Conservation (phyloP, 257 asterid genomes). For the Primulina tabacum region DNA sequence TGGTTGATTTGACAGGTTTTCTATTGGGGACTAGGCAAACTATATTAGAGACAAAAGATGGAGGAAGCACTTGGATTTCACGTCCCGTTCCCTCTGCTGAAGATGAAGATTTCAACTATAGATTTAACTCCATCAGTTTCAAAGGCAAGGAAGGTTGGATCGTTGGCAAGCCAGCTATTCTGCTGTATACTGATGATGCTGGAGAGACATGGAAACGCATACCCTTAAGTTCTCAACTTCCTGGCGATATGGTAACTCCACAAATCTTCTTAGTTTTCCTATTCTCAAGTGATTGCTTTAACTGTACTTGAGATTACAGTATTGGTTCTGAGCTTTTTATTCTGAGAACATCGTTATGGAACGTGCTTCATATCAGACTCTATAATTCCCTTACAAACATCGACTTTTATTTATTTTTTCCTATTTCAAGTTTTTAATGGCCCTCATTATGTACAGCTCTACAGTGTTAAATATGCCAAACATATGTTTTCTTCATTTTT, state of each 20-base stretch:
- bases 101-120: constrained; percentile 91
- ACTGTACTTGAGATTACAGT: not conserved
- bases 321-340: not conserved
- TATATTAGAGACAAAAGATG: constrained; percentile 88
- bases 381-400: not conserved
- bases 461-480: not conserved
- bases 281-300: not conserved
- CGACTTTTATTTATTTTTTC: not conserved
- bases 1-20: constrained; percentile 55
- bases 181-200: constrained; percentile 80
- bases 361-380: not conserved
- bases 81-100: constrained; percentile 90
- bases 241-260: constrained; percentile 78
- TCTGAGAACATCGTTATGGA: not conserved
- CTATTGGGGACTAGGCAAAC: constrained; percentile 89
- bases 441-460: not conserved
- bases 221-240: constrained; percentile 90
- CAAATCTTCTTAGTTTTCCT: constrained; percentile 12
- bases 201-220: constrained; percentile 83
- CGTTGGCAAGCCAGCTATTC: constrained; percentile 86
- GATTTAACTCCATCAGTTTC: constrained; percentile 90
- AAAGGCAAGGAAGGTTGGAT: constrained; percentile 98
- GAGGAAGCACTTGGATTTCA: constrained; percentile 79
- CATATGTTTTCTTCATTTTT: not conserved
- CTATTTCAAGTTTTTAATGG: not conserved